Percentiles rank a stretch among this genome's conserved stretches.
phyloP scores from a whole-genome alignment of 2,329 filamentous ascomycete genomes.

The Scopulariopsis brevicaulis region DNA sequence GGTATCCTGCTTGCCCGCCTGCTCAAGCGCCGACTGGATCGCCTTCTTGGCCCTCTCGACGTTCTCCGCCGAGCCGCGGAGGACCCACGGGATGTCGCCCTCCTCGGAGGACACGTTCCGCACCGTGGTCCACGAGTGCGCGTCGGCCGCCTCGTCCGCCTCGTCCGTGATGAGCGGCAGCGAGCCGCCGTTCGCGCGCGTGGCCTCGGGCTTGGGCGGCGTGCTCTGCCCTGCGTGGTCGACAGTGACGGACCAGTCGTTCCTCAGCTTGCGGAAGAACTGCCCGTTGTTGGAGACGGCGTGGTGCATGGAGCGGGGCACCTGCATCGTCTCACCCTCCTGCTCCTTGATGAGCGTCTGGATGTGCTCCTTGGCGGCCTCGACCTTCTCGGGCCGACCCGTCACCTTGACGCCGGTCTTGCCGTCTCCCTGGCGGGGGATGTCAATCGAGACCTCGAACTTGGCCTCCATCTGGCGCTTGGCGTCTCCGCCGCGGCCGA shows the following conservation, averaged over 20 bases:
- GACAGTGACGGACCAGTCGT: constrained; percentile 78
- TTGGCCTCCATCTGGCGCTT: constrained; percentile 77
- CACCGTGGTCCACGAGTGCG: constrained; percentile 76
- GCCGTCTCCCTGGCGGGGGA: constrained; percentile 78
- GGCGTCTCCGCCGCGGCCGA: constrained; percentile 82
- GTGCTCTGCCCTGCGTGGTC: constrained; percentile 76
- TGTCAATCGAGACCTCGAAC: constrained; percentile 79
- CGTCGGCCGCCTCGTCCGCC: constrained; percentile 48
- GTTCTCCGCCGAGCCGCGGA: constrained; percentile 67
- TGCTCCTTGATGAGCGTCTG: constrained; percentile 68
- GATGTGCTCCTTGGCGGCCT: constrained; percentile 81
- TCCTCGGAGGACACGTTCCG: constrained; percentile 47
- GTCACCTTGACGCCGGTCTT: constrained; percentile 79
- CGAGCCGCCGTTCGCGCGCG: constrained; percentile 45
- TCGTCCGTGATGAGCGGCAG: constrained; percentile 94
- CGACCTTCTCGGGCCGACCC: constrained; percentile 67
- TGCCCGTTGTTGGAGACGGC: constrained; percentile 77
- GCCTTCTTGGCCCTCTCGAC: constrained; percentile 70
- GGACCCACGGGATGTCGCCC: constrained; percentile 78
- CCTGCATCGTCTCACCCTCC: constrained; percentile 74
- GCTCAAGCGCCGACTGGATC: constrained; percentile 61
- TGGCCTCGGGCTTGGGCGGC: constrained; percentile 54
- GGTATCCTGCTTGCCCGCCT: constrained; percentile 56
- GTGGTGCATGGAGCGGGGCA: constrained; percentile 78
- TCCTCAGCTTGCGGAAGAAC: constrained; percentile 84